Evolutionary conservation across 176 grass and related monocot species (phyloP).

Genomic region (Neostapfia colusana): DNA sequence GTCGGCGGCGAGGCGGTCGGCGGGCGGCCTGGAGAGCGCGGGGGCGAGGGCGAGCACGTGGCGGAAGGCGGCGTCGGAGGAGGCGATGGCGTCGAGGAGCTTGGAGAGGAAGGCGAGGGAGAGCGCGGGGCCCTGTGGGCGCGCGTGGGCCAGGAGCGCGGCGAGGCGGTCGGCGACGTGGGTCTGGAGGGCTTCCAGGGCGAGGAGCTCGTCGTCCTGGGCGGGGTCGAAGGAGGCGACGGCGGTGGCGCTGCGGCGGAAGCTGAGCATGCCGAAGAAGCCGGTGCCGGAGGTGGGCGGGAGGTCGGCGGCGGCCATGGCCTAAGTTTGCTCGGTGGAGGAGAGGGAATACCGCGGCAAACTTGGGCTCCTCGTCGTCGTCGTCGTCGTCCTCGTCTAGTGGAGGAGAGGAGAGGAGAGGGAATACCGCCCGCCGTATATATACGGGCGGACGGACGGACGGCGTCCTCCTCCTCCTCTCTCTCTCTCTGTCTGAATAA

Average conservation of each 20-base stretch:
- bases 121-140: constrained; percentile 14
- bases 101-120: constrained; percentile 79
- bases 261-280: constrained; percentile 68
- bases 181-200: constrained; percentile 62
- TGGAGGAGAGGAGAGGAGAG: too few relatives aligned
- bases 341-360: constrained; percentile 20
- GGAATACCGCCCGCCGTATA: constrained; percentile 1
- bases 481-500: too few relatives aligned
- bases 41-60: constrained; percentile 45
- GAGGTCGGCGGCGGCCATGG: constrained; percentile 56
- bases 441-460: too few relatives aligned
- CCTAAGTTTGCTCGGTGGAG: not conserved
- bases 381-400: too few relatives aligned
- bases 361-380: too few relatives aligned
- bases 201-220: constrained; percentile 61
- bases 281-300: constrained; percentile 41
- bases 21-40: constrained; percentile 47
- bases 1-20: constrained; percentile 65
- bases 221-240: constrained; percentile 73
- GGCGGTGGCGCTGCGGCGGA: constrained; percentile 55
- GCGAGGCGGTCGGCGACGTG: constrained; percentile 67
- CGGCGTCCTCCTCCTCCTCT: not conserved
- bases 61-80: constrained; percentile 61
- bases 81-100: constrained; percentile 67
- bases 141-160: constrained; percentile 23